Evolutionary conservation across 2,329 filamentous ascomycete genomes (phyloP), one percentile per base, ranked within the genome.

Genomic region (Byssoonygena ceratinophila): DNA sequence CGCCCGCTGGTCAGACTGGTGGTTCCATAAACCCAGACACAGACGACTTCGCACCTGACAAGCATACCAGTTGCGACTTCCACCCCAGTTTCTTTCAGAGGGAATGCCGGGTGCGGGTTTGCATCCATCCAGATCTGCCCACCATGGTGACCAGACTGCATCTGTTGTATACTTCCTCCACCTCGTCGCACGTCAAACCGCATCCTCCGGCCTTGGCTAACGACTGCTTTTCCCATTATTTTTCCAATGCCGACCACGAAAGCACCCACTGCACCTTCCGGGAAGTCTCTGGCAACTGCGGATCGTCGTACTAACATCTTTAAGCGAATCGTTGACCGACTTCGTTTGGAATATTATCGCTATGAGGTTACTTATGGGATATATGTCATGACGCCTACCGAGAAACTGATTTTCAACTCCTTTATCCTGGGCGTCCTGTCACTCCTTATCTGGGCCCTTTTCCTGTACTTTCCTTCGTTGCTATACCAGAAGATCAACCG

Each of bases 341-440:
- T 69, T 49, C 64, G 65, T 29, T 66, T 74, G 20, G 66, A 66
- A 58, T 73, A 73, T 52, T 73, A 74, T 56, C 70, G 66, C 51
- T 74, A 73, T 55, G 70, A 74, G 58, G 70, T 74, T 44, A 74
- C 71, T 2, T 73, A 69, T 52, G 67, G 68, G 4, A 58, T 70
- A 5, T 74, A 73, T 55, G 63, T 72, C 22, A 66, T 74, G 67
- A 72, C 68, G 0, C 64, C 69, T 0, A 63, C 59, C 44, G 71
- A 75, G 57, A 75, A 72, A 53, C 56, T 68, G 7, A 63, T 69
- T 9, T 64, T 70, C 53, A 73, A 74, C 54, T 60, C 63, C 4
- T 67, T 72, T 45, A 63, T 72, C 22, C 34, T 72, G 1, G 57
- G 67, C 8, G 59, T 66, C 41, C 48, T 70, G 36, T 60, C 56